Percentiles rank a stretch among this genome's conserved stretches.
phyloP scores from a whole-genome alignment of 257 asterid species.

The Capsicum pubescens region DNA sequence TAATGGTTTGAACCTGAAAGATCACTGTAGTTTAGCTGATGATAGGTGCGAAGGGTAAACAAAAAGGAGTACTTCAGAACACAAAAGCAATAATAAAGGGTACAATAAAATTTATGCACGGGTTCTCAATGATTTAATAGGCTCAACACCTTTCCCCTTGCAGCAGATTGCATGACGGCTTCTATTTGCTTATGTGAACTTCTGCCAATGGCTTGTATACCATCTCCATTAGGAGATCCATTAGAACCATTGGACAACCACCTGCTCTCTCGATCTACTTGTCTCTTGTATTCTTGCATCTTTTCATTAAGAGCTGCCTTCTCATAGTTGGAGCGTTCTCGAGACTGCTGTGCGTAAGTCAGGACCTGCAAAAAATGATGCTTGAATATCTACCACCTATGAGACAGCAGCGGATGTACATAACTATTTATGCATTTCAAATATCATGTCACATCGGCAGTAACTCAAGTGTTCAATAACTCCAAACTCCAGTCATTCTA shows the following conservation, averaged over 20 bases:
- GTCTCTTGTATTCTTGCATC: slow-evolving; percentile 97
- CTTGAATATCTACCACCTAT: not conserved
- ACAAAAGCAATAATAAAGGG: slow-evolving; percentile 1
- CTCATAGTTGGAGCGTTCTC: slow-evolving; percentile 93
- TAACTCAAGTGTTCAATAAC: not conserved
- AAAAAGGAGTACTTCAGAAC: not conserved
- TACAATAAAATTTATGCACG: slow-evolving; percentile 23
- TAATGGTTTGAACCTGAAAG: slow-evolving; percentile 95
- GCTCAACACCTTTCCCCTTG: slow-evolving; percentile 87
- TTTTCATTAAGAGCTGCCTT: slow-evolving; percentile 97
- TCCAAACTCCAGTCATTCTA: not conserved
- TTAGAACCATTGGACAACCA: slow-evolving; percentile 85
- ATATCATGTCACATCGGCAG: not conserved
- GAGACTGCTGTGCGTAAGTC: slow-evolving; percentile 93
- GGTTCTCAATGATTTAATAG: slow-evolving; percentile 26
- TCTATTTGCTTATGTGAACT: slow-evolving; percentile 99
- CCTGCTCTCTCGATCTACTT: slow-evolving; percentile 91
- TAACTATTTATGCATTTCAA: not conserved
- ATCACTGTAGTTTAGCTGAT: slow-evolving; percentile 38
- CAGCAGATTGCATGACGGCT: slow-evolving; percentile 98
- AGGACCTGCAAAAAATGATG: slow-evolving; percentile 64
- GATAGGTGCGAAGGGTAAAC: slow-evolving; percentile 26
- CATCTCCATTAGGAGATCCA: slow-evolving; percentile 99
- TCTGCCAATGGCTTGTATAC: slow-evolving; percentile 94
- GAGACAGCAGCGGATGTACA: slow-evolving; percentile 21